Conservation (phyloP, 352 stramenopile genomes). For the Chloridella minuta region DNA sequence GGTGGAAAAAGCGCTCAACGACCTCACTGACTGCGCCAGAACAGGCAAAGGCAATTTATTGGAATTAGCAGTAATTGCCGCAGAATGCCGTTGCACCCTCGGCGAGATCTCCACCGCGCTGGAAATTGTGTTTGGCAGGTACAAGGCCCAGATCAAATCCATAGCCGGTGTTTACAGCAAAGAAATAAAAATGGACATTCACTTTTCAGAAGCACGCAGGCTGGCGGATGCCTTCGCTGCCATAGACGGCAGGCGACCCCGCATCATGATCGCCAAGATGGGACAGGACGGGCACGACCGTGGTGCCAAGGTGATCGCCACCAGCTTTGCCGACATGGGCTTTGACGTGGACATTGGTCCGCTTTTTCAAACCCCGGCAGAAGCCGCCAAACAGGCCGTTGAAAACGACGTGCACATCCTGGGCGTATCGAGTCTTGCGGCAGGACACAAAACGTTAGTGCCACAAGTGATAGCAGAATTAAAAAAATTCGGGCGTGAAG, state of each 20-base stretch:
- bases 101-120: slow-evolving; percentile 69
- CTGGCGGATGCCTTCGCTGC: neutral
- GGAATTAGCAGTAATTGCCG: slow-evolving; percentile 53
- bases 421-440: slow-evolving; percentile 29
- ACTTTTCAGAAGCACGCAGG: slow-evolving; percentile 14
- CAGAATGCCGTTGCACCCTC: slow-evolving; percentile 48
- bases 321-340: slow-evolving; percentile 67
- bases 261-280: slow-evolving; percentile 73
- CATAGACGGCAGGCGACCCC: slow-evolving; percentile 49
- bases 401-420: slow-evolving; percentile 75
- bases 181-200: neutral
- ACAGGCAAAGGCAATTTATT: slow-evolving; percentile 40
- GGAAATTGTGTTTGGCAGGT: slow-evolving; percentile 61
- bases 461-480: slow-evolving; percentile 54
- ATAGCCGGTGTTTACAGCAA: neutral
- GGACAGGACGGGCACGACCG: slow-evolving; percentile 78
- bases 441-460: slow-evolving; percentile 25
- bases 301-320: slow-evolving; percentile 75
- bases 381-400: slow-evolving; percentile 45
- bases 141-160: slow-evolving; percentile 31
- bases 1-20: neutral
- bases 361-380: slow-evolving; percentile 54
- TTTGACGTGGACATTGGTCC: slow-evolving; percentile 85
- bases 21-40: neutral
- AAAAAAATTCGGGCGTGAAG: slow-evolving; percentile 41